Evolutionary conservation across 2,329 filamentous ascomycete species (phyloP).

Genomic region (Botrytis fragariae): DNA sequence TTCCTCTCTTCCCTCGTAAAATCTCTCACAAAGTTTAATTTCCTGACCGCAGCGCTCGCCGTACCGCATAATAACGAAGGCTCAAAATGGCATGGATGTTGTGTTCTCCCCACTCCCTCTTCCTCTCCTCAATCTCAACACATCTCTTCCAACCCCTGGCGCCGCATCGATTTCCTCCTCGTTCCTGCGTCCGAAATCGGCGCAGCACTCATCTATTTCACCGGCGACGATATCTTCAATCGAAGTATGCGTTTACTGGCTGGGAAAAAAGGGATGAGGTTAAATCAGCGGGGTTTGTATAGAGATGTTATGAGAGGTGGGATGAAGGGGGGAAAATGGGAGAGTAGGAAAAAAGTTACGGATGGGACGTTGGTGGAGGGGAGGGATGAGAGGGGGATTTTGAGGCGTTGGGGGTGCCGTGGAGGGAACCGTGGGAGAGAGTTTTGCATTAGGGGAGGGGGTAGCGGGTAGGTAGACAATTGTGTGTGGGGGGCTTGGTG

Average conservation of each 20-base stretch:
- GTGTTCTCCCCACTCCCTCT: constrained; percentile 58
- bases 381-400: constrained; percentile 73
- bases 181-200: constrained; percentile 79
- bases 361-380: constrained; percentile 73
- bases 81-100: constrained; percentile 88
- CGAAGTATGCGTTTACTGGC: constrained; percentile 78
- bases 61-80: constrained; percentile 49
- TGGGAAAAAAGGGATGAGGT: constrained; percentile 73
- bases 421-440: constrained; percentile 73
- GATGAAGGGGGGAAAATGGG: constrained; percentile 45
- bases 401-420: constrained; percentile 76
- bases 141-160: constrained; percentile 55
- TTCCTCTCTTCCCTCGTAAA: constrained; percentile 64
- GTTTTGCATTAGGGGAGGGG: constrained; percentile 59
- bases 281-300: constrained; percentile 83
- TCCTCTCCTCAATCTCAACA: constrained; percentile 30
- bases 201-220: constrained; percentile 90
- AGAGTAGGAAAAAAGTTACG: constrained; percentile 57
- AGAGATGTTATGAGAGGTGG: constrained; percentile 61
- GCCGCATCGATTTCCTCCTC: constrained; percentile 79
- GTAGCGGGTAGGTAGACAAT: no score
- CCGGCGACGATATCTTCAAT: constrained; percentile 93
- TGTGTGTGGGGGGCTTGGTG: no score
- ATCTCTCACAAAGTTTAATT: constrained; percentile 56
- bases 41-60: constrained; percentile 70